Evolutionary conservation across 192 early-diverging fungal genomes (phyloP), one percentile per base, ranked within the genome.

Genomic region (Phlyctochytrium planicorne): DNA sequence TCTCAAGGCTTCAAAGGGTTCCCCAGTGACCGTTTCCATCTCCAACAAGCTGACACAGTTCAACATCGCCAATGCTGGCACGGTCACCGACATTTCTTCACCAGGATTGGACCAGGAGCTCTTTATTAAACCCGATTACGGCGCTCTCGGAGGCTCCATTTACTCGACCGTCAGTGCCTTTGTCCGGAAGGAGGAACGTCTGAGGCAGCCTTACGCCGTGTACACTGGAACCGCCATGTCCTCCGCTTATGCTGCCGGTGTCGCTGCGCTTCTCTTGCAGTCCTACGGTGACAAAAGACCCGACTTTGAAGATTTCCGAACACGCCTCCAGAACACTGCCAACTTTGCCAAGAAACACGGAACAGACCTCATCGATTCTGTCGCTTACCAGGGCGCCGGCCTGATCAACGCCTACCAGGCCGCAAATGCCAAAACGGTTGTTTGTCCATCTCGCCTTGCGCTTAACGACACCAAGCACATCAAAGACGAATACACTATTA

Each of bases 161-260:
- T 73, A 63, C 62, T 63, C 63, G 27, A 81, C 79, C 50, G 61
- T 77, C 33, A 68, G 69, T 34, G 23, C 24, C 34, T 53, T 24
- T 29, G 6, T 6, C 14, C 14, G 12, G 36, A 53, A 83, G 27
- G 75, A 70, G 47, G n/a, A 29, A 17, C 6, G 20, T 47, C 71
- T 88, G 34, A 86, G 88, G 0, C 89, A 80, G 60, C 33, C 63
- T 20, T 78, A 78, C 72, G 52, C 60, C 59, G 24, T 31, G 33
- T n/a, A 60, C 30, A 52, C 62, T 14, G 93, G 93, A 20, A 94
- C 93, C 3, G 90, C 89, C 30, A 93, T 94, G 93, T 81, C 93
- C 3, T 77, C 84, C 29, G 91, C 93, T 0, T 89, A 90, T 67
- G 69, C 89, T 27, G 83, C 90, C 20, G 93, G 93, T 6, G 65